Conservation (phyloP, 345 rosid species). For the Trapa incisa region DNA sequence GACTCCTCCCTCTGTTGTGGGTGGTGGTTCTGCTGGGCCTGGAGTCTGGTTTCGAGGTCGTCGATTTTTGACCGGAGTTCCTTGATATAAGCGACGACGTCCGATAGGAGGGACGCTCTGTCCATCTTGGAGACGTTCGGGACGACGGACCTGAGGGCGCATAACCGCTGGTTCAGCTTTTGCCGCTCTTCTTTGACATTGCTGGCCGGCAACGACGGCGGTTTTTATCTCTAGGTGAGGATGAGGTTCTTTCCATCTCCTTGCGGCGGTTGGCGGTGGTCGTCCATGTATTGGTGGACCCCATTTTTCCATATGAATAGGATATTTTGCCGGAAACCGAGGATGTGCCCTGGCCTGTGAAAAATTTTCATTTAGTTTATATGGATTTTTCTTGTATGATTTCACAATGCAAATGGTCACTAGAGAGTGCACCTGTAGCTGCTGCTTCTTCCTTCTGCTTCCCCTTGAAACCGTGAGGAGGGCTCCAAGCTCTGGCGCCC, state of each 20-base stretch:
- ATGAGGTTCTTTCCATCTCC: slow-evolving; percentile 20
- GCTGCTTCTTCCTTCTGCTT: not conserved
- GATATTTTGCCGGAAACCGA: slow-evolving; percentile 21
- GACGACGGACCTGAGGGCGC: slow-evolving; percentile 66
- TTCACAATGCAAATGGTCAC: too few relatives aligned
- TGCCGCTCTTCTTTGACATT: slow-evolving; percentile 77
- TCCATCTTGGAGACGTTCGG: slow-evolving; percentile 89
- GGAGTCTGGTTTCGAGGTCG: slow-evolving; percentile 29
- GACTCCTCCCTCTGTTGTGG: not conserved
- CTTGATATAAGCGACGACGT: slow-evolving; percentile 56
- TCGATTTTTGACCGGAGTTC: slow-evolving; percentile 42
- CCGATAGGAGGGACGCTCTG: slow-evolving; percentile 63
- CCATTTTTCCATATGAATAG: not conserved
- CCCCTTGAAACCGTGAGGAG: not conserved
- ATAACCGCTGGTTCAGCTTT: slow-evolving; percentile 64
- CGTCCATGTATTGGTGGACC: not conserved
- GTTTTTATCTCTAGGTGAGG: slow-evolving; percentile 20
- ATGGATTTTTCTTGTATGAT: too few relatives aligned
- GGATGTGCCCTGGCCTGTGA: slow-evolving; percentile 15
- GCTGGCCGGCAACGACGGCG: slow-evolving; percentile 18
- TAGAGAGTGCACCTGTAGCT: not conserved
- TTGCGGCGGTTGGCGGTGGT: not conserved
- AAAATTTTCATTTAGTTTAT: not conserved
- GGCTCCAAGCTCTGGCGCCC: not conserved
- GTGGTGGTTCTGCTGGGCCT: slow-evolving; percentile 2